Evolutionary conservation across 805 yeast species (phyloP), one percentile per base, ranked within the genome.

Genomic region (Spathaspora hagerdaliae): DNA sequence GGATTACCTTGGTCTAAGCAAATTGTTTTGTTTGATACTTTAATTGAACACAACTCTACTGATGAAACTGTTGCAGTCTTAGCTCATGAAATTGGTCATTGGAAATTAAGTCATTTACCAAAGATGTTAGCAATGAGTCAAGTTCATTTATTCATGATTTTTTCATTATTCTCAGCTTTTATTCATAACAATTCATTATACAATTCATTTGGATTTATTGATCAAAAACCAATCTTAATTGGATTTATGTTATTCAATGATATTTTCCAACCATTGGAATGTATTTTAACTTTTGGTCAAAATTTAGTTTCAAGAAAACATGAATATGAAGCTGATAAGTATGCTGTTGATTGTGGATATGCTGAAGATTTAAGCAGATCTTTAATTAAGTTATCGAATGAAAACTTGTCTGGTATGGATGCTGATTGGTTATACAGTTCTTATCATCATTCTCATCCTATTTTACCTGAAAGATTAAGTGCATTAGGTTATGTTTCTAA

Each of bases 31-130:
- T 94, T 75, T 61, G 99, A 94, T 58, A 94, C 97, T 8, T 78
- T 94, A 69, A 84, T 94, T 52, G 81, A 87, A 50, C 85, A 87
- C 48, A 83, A 90, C 31, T 69, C 90, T 29, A 77, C 80, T 27
- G 78, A 77, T 37, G 96, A 94, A 66, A 87, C 90, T 36, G 88
- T 90, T 43, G 97, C 98, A 43, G 96, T 94, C 1, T 75, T 92
- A 52, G 98, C 96, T n/a, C 99, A 94, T 61, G 99, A 94, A 71
- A 85, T 94, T 55, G 99, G 99, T 42, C 99, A 94, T 65, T 94
- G 99, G 99, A 83, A 85, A 57, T 76, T 86, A 63, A 82, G 85
- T 47, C 99, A 94, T 65, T 85, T 91, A 50, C 73, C 91, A n/a
- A 83, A 82, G 61, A 78, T 85, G 75, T 67, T 94, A 58, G 58